Evolutionary conservation across 1,284 basidiomycete genomes (phyloP), one percentile per base, ranked within the genome.

Genomic region (Coriolopsis trogii): DNA sequence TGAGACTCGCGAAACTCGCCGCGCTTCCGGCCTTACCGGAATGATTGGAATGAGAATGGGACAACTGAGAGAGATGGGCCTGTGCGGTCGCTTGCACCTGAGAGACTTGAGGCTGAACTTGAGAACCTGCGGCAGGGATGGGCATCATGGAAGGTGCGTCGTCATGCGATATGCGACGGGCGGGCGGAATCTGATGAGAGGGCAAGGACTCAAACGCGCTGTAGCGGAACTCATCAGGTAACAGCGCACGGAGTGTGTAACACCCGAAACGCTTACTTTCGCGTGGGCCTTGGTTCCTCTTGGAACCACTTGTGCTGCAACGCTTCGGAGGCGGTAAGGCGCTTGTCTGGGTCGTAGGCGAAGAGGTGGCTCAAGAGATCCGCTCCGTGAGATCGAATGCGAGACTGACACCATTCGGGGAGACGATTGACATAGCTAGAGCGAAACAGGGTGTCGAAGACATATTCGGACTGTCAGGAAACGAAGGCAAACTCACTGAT

Each of bases 321-420:
- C 0, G 93, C 89, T 57, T 92, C 84, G 56, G 83, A 80, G 0
- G 95, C 93, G 0, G 89, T 93, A 31, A 98, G 78, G 13, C 97
- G 80, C 59, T 81, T 84, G 56, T 90, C 87, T 0, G 96, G 96
- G 70, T 98, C 94, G 73, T 95, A 99, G 21, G 85, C 82, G 66
- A 98, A 95, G 30, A 96, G 77, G 56, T 81, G 77, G 6, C 80
- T 80, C n/a, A 98, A 82, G 41, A 99, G 83, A 56, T 97, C 91
- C 62, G 90, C 87, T 4, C 90, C 93, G 20, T 71, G 78, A 50
- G 78, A 81, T 45, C 82, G 77, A 33, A 87, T 77, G 29, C 82
- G 82, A 26, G 75, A 77, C 60, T 79, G 76, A 62, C 91, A 96
- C 96, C 96, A 98, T 10, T 85, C 81, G 0, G 71, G 66, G 0